Conservation (phyloP, 139 green algal species). For the Closterium sp. region DNA sequence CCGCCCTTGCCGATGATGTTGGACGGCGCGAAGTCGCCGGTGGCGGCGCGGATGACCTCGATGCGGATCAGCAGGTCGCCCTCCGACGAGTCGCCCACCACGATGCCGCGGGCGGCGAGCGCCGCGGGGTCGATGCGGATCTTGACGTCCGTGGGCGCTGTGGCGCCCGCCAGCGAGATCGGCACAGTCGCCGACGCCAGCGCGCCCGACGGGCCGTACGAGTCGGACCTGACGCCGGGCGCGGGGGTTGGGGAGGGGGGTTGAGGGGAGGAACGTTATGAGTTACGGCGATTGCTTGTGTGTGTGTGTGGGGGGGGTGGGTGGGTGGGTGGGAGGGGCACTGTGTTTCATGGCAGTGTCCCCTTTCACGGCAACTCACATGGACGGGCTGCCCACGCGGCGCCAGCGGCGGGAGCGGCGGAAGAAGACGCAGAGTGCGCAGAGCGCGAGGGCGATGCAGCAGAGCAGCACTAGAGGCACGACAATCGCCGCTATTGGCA, state of each 20-base stretch:
- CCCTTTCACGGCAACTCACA: not conserved
- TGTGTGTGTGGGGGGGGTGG: not conserved
- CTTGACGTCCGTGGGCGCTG: not conserved
- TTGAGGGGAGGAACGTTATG: not conserved
- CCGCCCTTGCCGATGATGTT: slow-evolving; percentile 34
- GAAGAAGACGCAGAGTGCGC: slow-evolving; percentile 8
- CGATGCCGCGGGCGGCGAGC: not conserved
- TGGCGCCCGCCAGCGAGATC: not conserved
- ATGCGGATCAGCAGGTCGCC: slow-evolving; percentile 33
- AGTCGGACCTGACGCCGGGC: not conserved
- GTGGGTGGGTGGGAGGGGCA: not conserved
- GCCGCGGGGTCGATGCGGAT: slow-evolving; percentile 4
- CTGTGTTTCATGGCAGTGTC: not conserved
- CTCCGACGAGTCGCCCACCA: not conserved
- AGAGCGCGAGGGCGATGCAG: not conserved
- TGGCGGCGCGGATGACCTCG: slow-evolving; percentile 30
- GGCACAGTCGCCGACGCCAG: not conserved
- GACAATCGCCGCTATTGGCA: slow-evolving; percentile 22
- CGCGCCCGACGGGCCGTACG: not conserved
- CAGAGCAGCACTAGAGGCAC: not conserved
- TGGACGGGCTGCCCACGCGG: not conserved
- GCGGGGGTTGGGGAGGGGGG: not conserved
- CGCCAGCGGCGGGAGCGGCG: not conserved
- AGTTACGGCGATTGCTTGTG: too few relatives aligned
- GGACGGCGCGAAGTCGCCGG: slow-evolving; percentile 5